Base-by-base conservation (phyloP, 1,284 basidiomycete species). In the Ceratobasidium theobromae region DNA sequence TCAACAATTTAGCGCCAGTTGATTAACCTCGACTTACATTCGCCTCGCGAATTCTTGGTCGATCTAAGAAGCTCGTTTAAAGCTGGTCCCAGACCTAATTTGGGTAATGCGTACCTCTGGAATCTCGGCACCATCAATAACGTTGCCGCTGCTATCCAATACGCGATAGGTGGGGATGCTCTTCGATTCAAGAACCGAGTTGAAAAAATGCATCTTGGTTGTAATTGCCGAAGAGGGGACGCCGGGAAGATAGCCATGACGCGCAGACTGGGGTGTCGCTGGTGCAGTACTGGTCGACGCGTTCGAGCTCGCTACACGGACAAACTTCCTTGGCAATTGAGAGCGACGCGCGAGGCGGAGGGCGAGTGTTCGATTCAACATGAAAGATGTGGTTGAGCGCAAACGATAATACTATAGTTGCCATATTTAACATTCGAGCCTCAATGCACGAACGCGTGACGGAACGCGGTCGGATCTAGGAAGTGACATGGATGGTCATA, bases 111-210 rank as follows among this genome's bases (percentile, higher is more conserved):
- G 14, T 64, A 66, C 90, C 75, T 92, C 84, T 69, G 91, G 91
- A 12, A 89, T 72, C 66, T 84, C 79, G 16, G 87, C 91, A 1
- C 86, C 89, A 28, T 90, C 83, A 30, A 95, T 77, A 2, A 83
- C 81, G 68, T 84, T 79, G 3, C 92, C 92, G 68, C 83, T 78
- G 49, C 90, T 88, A 76, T 94, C 91, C 35, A 95, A 76, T 0
- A 95, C 82, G 64, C 92, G 82, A 77, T 86, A 95, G 1, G 91
- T 91, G 8, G 92, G 90, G 70, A 95, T 89, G 72, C 82, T 82
- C 23, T 79, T 78, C 45, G 82, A 81, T 21, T 79, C 79, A 41
- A 82, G 83, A 32, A 91, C 83, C 0, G 88, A 84, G 74, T 91
- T 91, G 80, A 91, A 87, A 80, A 91, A 92, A 53, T 84, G 77